A percentile compares a stretch with the other conserved stretches of the same genome.
Conservation (phyloP, 805 yeast genomes). For the Lipomyces sp. region DNA sequence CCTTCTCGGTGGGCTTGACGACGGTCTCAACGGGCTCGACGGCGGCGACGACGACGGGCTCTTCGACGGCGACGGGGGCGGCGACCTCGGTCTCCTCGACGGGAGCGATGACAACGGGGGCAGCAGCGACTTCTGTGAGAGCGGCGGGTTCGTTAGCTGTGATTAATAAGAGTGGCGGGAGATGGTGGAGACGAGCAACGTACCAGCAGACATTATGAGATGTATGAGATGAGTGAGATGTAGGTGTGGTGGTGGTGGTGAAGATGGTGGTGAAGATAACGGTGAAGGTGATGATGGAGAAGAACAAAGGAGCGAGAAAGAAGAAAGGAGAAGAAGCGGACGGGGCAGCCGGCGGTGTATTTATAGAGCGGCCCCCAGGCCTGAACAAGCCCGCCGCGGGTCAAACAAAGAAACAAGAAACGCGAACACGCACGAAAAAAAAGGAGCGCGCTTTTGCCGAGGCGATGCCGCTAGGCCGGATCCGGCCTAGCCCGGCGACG, state of each 20-base stretch:
- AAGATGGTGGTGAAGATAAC: background rate
- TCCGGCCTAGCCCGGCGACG: no score
- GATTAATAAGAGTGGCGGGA: no score
- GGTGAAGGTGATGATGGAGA: background rate
- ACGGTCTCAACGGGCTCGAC: conserved; percentile 8
- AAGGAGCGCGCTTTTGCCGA: no score
- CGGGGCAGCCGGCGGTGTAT: background rate
- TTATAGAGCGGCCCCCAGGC: no score
- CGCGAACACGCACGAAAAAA: no score
- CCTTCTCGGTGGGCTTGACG: conserved; percentile 5
- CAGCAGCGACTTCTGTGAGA: background rate
- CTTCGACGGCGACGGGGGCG: conserved; percentile 1
- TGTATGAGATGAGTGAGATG: background rate
- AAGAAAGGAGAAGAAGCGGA: background rate
- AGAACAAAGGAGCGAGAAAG: background rate
- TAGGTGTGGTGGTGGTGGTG: background rate
- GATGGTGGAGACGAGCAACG: background rate
- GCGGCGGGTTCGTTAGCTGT: background rate
- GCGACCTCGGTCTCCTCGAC: conserved; percentile 11
- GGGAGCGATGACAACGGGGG: conserved; percentile 1
- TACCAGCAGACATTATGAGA: no score
- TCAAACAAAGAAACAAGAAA: no score
- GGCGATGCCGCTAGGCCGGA: no score
- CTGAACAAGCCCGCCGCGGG: no score
- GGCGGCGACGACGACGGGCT: background rate